Evolutionary conservation across 2,329 filamentous ascomycete species (phyloP).

Genomic region (Thielaviopsis populi): DNA sequence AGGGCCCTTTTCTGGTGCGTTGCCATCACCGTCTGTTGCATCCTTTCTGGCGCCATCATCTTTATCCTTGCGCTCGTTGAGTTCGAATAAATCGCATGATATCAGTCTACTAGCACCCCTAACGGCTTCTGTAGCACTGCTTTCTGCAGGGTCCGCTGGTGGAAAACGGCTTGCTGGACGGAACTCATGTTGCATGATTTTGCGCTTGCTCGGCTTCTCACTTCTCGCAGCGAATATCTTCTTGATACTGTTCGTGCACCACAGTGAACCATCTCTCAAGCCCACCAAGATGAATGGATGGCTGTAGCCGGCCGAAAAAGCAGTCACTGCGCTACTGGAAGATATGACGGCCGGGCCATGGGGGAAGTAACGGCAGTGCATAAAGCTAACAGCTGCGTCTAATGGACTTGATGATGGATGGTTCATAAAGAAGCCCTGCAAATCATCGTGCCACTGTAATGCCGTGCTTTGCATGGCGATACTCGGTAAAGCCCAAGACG

Average conservation of each 20-base stretch:
- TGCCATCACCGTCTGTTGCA: slow-evolving; percentile 12
- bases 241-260: slow-evolving; percentile 32
- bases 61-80: slow-evolving; percentile 25
- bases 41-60: slow-evolving; percentile 25
- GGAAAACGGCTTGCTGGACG: slow-evolving; percentile 25
- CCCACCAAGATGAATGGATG: slow-evolving; percentile 41
- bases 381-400: slow-evolving; percentile 38
- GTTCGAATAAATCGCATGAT: slow-evolving; percentile 36
- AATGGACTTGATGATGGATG: slow-evolving; percentile 39
- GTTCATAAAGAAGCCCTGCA: slow-evolving; percentile 39
- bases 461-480: slow-evolving; percentile 39
- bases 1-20: slow-evolving; percentile 19
- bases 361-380: slow-evolving; percentile 38
- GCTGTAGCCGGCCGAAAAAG: slow-evolving; percentile 33
- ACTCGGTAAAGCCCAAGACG: slow-evolving; percentile 36
- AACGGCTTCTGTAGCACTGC: neutral
- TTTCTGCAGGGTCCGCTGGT: neutral
- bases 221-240: slow-evolving; percentile 29
- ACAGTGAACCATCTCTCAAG: slow-evolving; percentile 39
- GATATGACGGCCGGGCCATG: slow-evolving; percentile 38
- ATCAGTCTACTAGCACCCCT: slow-evolving; percentile 37
- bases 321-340: slow-evolving; percentile 35
- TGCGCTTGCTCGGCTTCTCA: slow-evolving; percentile 27
- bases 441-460: slow-evolving; percentile 39
- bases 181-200: slow-evolving; percentile 41